These are phyloP conservation scores for Cystofilobasidium bisporidii DNA, from an alignment of 768 basidiomycete genomes.

Conservation along the genomic window DNA sequence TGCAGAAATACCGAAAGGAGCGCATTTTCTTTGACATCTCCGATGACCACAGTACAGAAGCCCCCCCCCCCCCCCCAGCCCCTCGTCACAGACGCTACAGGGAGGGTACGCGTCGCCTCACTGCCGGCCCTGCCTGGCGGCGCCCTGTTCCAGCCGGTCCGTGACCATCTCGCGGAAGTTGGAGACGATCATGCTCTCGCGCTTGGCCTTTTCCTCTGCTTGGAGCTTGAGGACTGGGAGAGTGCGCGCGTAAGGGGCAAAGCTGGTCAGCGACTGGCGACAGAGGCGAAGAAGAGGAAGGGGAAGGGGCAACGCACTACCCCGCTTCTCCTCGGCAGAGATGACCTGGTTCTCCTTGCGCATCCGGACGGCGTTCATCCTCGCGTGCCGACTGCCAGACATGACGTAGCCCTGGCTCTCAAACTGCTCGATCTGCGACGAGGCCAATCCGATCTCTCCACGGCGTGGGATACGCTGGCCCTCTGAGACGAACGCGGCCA, in stretches of 20 bases:
- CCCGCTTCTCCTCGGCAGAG: constrained; percentile 94
- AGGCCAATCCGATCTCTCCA: constrained; percentile 91
- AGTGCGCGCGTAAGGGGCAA: too few relatives aligned
- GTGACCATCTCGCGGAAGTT: constrained; percentile 67
- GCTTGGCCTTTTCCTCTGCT: constrained; percentile 42
- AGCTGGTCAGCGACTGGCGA: background rate
- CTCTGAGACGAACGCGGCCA: constrained; percentile 83
- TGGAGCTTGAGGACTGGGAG: constrained; percentile 34
- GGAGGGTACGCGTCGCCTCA: background rate
- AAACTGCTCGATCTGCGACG: constrained; percentile 74
- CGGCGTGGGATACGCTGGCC: constrained; percentile 94
- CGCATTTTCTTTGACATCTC: too few relatives aligned
- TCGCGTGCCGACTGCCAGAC: constrained; percentile 84
- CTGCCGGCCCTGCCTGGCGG: constrained; percentile 9
- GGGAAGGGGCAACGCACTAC: constrained; percentile 46
- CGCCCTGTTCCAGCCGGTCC: constrained; percentile 25
- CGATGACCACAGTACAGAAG: too few relatives aligned
- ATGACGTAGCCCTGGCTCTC: constrained; percentile 93
- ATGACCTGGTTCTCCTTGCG: constrained; percentile 99
- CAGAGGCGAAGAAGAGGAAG: background rate
- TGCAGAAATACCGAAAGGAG: too few relatives aligned
- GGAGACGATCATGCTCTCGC: constrained; percentile 77
- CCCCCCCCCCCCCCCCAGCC: too few relatives aligned
- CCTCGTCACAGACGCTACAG: too few relatives aligned
- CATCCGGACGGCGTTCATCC: constrained; percentile 99